Percentiles rank a stretch among this genome's conserved stretches.
These are phyloP conservation scores for Hyparrhenia diplandra DNA, from an alignment of 176 grass and related monocot species.

Conservation along the genomic window DNA sequence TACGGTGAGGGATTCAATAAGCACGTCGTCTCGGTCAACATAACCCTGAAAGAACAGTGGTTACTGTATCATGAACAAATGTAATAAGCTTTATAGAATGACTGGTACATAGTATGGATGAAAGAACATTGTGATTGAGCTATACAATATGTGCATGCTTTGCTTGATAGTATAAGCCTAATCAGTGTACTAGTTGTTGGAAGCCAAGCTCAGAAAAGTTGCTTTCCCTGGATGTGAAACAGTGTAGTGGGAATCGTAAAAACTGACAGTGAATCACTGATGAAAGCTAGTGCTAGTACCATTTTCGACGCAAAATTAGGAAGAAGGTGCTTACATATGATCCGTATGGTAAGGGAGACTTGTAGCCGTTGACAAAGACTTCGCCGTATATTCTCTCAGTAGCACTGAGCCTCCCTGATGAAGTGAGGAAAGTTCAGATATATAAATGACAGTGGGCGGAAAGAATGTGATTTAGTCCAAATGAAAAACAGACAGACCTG, in stretches of 20 bases:
- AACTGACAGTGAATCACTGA: too few relatives aligned
- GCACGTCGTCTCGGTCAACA: conserved; percentile 75
- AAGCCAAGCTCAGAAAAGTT: too few relatives aligned
- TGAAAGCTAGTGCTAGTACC: too few relatives aligned
- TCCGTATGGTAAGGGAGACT: conserved; percentile 68
- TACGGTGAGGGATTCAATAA: conserved; percentile 83
- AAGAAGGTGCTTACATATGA: conserved; percentile 62
- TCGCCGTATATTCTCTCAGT: conserved; percentile 76
- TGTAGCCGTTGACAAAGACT: conserved; percentile 77
- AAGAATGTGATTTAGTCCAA: too few relatives aligned
- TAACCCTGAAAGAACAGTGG: conserved; percentile 53
- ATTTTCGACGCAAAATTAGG: too few relatives aligned
- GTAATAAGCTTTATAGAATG: neutral
- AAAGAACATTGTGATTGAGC: neutral
- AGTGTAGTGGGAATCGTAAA: too few relatives aligned
- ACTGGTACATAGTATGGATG: neutral
- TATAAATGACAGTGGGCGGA: too few relatives aligned
- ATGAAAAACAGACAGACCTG: conserved; percentile 30
- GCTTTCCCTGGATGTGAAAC: too few relatives aligned
- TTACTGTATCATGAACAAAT: neutral
- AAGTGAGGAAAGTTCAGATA: neutral
- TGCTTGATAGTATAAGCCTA: neutral
- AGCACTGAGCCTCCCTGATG: conserved; percentile 48
- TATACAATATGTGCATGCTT: neutral
- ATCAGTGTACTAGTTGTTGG: neutral